These are phyloP conservation scores for Salix purpurea DNA, from an alignment of 345 rosid species.

Conservation along the genomic window DNA sequence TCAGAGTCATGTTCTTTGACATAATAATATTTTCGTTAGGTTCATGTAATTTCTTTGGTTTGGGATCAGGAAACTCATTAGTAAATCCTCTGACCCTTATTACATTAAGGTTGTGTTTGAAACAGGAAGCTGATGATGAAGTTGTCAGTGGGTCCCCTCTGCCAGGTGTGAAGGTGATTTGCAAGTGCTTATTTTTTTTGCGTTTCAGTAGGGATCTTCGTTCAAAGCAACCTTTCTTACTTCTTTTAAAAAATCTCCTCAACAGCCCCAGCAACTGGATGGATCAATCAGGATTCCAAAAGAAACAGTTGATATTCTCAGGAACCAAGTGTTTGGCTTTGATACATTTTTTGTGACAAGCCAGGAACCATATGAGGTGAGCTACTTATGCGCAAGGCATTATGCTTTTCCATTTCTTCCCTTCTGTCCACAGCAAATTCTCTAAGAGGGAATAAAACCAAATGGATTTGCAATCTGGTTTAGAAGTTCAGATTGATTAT, in stretches of 20 bases:
- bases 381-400: constrained; percentile 7
- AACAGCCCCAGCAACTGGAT: constrained; percentile 72
- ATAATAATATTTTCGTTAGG: neutral
- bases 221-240: constrained; percentile 16
- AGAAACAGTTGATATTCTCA: constrained; percentile 72
- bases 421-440: neutral
- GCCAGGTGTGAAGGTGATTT: constrained; percentile 94
- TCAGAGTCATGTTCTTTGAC: neutral
- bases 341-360: constrained; percentile 93
- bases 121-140: constrained; percentile 61
- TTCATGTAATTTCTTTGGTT: neutral
- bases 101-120: constrained; percentile 23
- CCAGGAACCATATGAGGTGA: constrained; percentile 96
- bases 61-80: neutral
- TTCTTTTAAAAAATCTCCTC: constrained; percentile 20
- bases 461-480: neutral
- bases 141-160: constrained; percentile 83
- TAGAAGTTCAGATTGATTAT: neutral
- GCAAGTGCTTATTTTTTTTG: constrained; percentile 16
- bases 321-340: constrained; percentile 90
- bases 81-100: constrained; percentile 10
- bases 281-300: constrained; percentile 76
- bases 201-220: constrained; percentile 7
- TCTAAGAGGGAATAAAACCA: constrained; percentile 3
- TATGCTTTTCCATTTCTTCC: neutral